A percentile compares a stretch with the other conserved stretches of the same genome.
These are phyloP conservation scores for Nicotiana otophora DNA, from an alignment of 257 asterid genomes.

Conservation along the genomic window DNA sequence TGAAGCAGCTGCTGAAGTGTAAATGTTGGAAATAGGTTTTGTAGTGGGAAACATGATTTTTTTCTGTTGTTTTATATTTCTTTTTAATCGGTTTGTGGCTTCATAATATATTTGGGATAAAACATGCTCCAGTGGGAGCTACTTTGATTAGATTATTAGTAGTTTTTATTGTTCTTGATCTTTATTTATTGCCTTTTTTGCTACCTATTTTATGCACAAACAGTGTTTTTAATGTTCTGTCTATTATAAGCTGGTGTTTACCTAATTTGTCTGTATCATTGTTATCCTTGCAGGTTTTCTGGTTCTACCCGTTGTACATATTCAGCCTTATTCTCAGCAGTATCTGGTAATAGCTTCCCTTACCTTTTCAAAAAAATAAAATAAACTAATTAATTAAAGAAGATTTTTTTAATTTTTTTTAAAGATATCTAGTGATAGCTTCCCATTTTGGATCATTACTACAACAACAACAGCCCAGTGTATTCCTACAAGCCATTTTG, in stretches of 20 bases:
- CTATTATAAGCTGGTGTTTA: background rate
- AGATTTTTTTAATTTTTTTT: too few relatives aligned
- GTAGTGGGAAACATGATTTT: background rate
- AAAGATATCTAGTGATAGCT: background rate
- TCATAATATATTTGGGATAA: background rate
- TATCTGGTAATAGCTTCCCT: slow-evolving; percentile 56
- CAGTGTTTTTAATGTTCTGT: background rate
- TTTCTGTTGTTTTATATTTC: background rate
- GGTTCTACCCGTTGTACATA: slow-evolving; percentile 97
- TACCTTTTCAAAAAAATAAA: background rate
- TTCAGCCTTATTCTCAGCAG: slow-evolving; percentile 83
- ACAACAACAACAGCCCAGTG: background rate
- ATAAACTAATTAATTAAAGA: too few relatives aligned
- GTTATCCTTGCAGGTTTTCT: slow-evolving; percentile 54
- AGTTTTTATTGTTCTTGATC: background rate
- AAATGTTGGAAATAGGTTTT: background rate
- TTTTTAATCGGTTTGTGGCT: background rate
- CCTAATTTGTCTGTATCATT: slow-evolving; percentile 18
- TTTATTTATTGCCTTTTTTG: background rate
- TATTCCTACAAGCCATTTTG: too few relatives aligned
- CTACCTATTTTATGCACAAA: background rate
- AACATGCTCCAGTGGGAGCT: background rate
- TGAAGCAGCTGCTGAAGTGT: background rate
- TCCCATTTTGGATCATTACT: background rate
- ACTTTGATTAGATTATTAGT: background rate